A percentile compares a stretch with the other conserved stretches of the same genome.
phyloP scores from a whole-genome alignment of 1,139 yeast species.

The Petasospora rhodanensis region DNA sequence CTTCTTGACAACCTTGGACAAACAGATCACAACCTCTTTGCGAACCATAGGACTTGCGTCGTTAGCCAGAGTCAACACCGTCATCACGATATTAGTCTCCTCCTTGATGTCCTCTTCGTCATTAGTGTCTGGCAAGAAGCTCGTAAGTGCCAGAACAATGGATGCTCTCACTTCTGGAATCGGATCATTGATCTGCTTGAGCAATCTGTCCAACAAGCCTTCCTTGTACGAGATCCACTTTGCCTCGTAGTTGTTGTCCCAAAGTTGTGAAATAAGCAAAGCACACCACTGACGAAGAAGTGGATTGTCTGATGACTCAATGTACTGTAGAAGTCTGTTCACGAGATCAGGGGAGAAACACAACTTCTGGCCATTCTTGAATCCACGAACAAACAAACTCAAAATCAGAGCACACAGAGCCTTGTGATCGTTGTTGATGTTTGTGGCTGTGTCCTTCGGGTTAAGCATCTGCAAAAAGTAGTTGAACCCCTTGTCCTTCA shows the following conservation, averaged over 20 bases:
- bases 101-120: constrained; percentile 37
- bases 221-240: constrained; percentile 68
- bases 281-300: constrained; percentile 90
- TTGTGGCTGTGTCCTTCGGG: constrained; percentile 42
- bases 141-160: constrained; percentile 67
- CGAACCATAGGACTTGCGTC: constrained; percentile 92
- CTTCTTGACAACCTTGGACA: constrained; percentile 67
- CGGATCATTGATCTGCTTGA: constrained; percentile 70
- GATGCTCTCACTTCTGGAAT: constrained; percentile 95
- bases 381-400: constrained; percentile 77
- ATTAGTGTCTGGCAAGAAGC: constrained; percentile 51
- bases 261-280: constrained; percentile 69
- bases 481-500: constrained; percentile 86
- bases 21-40: constrained; percentile 74
- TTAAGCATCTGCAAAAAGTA: constrained; percentile 77
- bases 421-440: constrained; percentile 70
- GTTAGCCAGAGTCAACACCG: constrained; percentile 48
- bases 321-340: constrained; percentile 60
- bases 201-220: constrained; percentile 54
- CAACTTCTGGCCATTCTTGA: constrained; percentile 72
- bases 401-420: constrained; percentile 95
- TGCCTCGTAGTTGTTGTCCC: constrained; percentile 72
- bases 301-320: constrained; percentile 76
- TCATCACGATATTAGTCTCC: constrained; percentile 40
- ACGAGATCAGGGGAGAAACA: constrained; percentile 74